A percentile compares a stretch with the other conserved stretches of the same genome.
phyloP scores from a whole-genome alignment of 495 filamentous ascomycete species.

The Aspergillus homomorphus region DNA sequence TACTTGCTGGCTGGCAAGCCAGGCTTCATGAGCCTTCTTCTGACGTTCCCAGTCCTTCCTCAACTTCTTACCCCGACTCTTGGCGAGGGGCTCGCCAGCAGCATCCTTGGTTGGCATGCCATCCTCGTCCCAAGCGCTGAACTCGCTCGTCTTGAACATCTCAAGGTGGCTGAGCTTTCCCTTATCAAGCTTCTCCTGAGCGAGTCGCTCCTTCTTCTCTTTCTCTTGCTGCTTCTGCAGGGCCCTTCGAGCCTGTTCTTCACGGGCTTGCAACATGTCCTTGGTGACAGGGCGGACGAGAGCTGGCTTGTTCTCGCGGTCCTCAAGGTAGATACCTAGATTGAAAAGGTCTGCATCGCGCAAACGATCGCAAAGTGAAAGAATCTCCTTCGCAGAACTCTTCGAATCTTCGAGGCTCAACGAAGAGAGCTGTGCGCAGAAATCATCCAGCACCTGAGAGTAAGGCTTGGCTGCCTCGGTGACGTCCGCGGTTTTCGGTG shows the following conservation, averaged over 20 bases:
- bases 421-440: slow-evolving; percentile 42
- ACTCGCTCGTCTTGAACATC: slow-evolving; percentile 75
- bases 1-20: slow-evolving; percentile 39
- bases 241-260: slow-evolving; percentile 58
- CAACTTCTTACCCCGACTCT: slow-evolving; percentile 77
- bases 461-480: slow-evolving; percentile 37
- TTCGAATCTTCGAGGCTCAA: slow-evolving; percentile 39
- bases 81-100: slow-evolving; percentile 76
- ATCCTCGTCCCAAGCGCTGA: slow-evolving; percentile 78
- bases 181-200: slow-evolving; percentile 61
- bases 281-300: slow-evolving; percentile 78
- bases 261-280: slow-evolving; percentile 67
- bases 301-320: slow-evolving; percentile 69
- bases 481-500: slow-evolving; percentile 19
- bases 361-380: slow-evolving; percentile 72
- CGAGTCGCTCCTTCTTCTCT: slow-evolving; percentile 52
- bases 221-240: slow-evolving; percentile 59
- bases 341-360: slow-evolving; percentile 77
- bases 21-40: slow-evolving; percentile 79
- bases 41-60: slow-evolving; percentile 91
- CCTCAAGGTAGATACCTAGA: slow-evolving; percentile 82
- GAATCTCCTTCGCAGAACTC: slow-evolving; percentile 54
- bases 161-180: slow-evolving; percentile 65
- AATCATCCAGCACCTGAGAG: slow-evolving; percentile 32
- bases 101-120: slow-evolving; percentile 76